A percentile compares a stretch with the other conserved stretches of the same genome.
phyloP scores from a whole-genome alignment of 1,139 yeast genomes.

The Ashbya aceris region DNA sequence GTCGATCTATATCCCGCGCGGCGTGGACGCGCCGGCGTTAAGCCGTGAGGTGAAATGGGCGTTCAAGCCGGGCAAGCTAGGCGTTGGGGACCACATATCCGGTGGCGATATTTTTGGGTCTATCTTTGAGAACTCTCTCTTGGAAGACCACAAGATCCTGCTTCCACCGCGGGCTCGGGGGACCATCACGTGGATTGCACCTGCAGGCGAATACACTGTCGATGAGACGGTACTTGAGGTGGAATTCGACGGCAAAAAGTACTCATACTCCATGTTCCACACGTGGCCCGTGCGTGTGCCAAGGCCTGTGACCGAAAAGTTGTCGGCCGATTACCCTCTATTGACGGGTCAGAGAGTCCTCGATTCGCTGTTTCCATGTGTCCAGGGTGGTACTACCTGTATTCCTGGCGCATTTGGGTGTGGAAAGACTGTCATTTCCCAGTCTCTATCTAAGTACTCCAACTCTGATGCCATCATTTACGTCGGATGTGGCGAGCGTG shows the following conservation, averaged over 20 bases:
- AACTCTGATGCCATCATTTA: constrained; percentile 94
- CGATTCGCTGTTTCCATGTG: constrained; percentile 97
- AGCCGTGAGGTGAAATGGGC: constrained; percentile 76
- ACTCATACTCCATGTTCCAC: constrained; percentile 86
- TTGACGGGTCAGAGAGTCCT: constrained; percentile 98
- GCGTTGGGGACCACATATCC: constrained; percentile 93
- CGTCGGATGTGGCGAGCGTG: constrained; percentile 88
- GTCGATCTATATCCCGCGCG: constrained; percentile 96
- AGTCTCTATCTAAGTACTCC: constrained; percentile 91
- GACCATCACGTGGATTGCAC: constrained; percentile 83
- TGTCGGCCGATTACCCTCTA: constrained; percentile 87
- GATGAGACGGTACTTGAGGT: constrained; percentile 86
- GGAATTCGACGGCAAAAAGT: constrained; percentile 84
- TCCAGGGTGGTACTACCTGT: constrained; percentile 99
- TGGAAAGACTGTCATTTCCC: constrained; percentile 98
- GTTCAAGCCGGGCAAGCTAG: constrained; percentile 67
- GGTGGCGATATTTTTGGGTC: constrained; percentile 98
- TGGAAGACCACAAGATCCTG: constrained; percentile 85
- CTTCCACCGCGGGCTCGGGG: constrained; percentile 98
- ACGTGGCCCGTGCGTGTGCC: constrained; percentile 99
- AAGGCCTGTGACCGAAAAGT: constrained; percentile 92
- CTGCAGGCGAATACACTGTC: constrained; percentile 80
- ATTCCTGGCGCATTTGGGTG: constrained; percentile 99
- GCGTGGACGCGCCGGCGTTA: constrained; percentile 92
- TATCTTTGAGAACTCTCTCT: constrained; percentile 84